Evolutionary conservation across 2,329 filamentous ascomycete species (phyloP), one percentile per base, ranked within the genome.

Genomic region (Sordariomycetes sp.): DNA sequence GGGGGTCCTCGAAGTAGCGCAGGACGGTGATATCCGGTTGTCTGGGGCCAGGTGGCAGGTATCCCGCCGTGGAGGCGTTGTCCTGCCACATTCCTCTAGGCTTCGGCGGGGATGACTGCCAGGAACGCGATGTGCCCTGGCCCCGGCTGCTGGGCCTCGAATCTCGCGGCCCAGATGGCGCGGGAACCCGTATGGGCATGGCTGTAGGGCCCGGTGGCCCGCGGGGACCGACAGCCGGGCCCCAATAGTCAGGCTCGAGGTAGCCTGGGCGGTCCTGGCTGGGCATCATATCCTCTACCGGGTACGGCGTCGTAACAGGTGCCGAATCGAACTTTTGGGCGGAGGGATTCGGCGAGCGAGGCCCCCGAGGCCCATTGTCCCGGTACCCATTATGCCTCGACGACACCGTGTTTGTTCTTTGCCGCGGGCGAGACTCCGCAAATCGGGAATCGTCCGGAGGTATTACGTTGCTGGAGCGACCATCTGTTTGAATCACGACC

Each of bases 1-100:
- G 70, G 11, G 76, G 68, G 32, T 81, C 77, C 60, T 86, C 79
- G 0, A 80, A 80, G 63, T 79, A 81, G 6, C 79, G 76, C 50
- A 80, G 73, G 63, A 58, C 51, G 32, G n/a, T 58, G 16, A 43
- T 28, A n/a, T 57, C 55, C 11, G 11, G 16, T 25, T 20, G 55
- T 10, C 25, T 16, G 4, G 40, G 40, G 25, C 7, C 35, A 3
- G 22, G 34, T 1, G 35, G 54, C 16, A 11, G 18, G 7, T 28
- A 14, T 43, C 55, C 50, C 1, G 43, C 25, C 6, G 43, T 11
- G 37, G 50, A 37, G 11, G 55, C 40, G n/a, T 52, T 52, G 32
- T 48, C 24, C 20, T 50, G 20, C 32, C 46, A 40, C n/a, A 32
- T 43, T 12, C 14, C 43, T n/a, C 22, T 52, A 8, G 50, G 55